Base-by-base conservation (phyloP, 192 early-diverging fungal species). In the Cladochytrium replicatum region DNA sequence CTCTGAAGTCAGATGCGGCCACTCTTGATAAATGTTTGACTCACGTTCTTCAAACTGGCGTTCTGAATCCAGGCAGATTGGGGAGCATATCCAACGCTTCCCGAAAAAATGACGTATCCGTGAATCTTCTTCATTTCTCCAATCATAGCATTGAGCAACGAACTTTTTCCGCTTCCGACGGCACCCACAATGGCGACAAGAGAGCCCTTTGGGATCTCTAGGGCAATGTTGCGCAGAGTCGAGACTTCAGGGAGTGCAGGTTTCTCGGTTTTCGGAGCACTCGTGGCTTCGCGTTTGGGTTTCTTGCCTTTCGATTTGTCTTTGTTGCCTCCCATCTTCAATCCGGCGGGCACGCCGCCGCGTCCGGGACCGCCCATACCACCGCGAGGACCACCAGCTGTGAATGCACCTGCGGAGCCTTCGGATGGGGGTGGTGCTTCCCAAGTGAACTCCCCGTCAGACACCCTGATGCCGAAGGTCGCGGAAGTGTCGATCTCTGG, bases 31-130 rank as follows among this genome's bases (percentile, higher is more conserved):
- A n/a, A 22, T 41, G 11, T 11, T 13, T 49, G n/a, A 51, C 48
- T 44, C 13, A 27, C 32, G 13, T 44, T 57, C 40, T 63, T 30
- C 2, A 77, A n/a, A 15, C 76, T 78, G 32, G 87, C 63, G 46
- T 73, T 87, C 64, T 85, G 84, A 32, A 97, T 88, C 91, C 91
- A 97, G 1, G 91, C 78, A 17, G 72, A 71, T 60, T 93, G 93
- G 26, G 86, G 73, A 11, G 76, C 72, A 53, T 91, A 93, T 8
- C 82, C 83, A 15, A 94, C 68, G 2, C 59, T 68, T 1, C 87
- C 86, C 11, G 69, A 64, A 6, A 86, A 70, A 0, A 61, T 46
- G 1, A 89, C 75, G 0, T 54, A 50, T 4, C 88, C 88, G 6
- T 40, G 28, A 1, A 57, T 54, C 45, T 72, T 71, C 48, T 69